Evolutionary conservation across 73 alveolate genomes (phyloP), one percentile per base, ranked within the genome.

Genomic region (Blepharisma stoltei): DNA sequence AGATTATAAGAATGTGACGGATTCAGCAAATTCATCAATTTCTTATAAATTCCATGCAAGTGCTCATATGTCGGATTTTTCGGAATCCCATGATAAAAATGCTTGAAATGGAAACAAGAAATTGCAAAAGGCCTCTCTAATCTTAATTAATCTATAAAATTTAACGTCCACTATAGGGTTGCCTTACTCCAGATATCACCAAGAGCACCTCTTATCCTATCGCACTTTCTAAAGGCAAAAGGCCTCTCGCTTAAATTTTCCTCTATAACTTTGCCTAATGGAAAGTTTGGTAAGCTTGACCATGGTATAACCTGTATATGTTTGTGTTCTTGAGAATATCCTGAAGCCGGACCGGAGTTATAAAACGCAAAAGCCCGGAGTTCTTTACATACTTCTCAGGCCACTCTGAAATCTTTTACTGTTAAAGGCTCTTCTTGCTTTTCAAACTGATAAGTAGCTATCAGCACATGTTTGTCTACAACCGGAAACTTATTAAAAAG

Each of bases 321-420:
- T 84, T 84, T 88, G 67, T 88, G 95, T 3, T 83, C 81, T 20
- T 77, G 80, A 49, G 89, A 75, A 25, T 87, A 83, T 7, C 95
- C 95, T 41, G 92, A 70, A 38, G 32, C 54, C 6, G 18, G 41
- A 7, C 95, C 95, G 21, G 89, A 68, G 49, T 88, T 88, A 81
- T 68, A 88, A 54, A 84, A 88, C 18, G 79, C 67, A 54, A 88
- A 84, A 21, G 82, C 89, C 25, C 79, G 67, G 23, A 84, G 50
- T 8, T 84, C 83, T n/a, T 37, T 73, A 66, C 70, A 43, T 4
- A 78, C 67, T 4, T 78, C 41, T 18, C 67, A 54, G 4, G 83
- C 78, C 1, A 82, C 85, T 20, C 55, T 66, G 54, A 88, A 71
- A 46, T 88, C 95, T n/a, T 88, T 86, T n/a, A 38, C 54, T 21